Conservation (phyloP, 441 rosid genomes). For the Brassica hybrid region DNA sequence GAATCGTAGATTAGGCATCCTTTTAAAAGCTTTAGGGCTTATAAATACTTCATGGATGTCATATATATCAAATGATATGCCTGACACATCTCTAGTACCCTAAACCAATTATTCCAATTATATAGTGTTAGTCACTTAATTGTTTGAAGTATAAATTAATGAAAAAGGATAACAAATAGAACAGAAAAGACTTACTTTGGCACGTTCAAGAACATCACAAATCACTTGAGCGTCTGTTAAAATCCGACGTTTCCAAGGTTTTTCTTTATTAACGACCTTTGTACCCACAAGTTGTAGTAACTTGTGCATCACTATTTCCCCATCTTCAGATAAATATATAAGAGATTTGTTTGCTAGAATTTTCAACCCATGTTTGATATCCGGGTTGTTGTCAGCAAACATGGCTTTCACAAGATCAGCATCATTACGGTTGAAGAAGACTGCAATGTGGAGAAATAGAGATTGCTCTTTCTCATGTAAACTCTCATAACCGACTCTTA, state of each 20-base stretch:
- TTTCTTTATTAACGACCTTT: background rate
- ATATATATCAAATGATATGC: background rate
- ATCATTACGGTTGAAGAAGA: background rate
- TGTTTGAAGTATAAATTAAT: no score
- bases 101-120: background rate
- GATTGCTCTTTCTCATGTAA: background rate
- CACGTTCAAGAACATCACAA: background rate
- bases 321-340: background rate
- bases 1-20: background rate
- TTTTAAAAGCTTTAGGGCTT: background rate
- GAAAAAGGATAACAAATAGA: no score
- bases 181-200: background rate
- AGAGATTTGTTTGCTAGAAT: background rate
- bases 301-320: background rate
- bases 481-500: background rate
- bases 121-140: no score
- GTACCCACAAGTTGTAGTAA: background rate
- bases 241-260: background rate
- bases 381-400: no score
- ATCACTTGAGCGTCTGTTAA: background rate
- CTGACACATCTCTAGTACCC: background rate
- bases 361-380: background rate
- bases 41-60: background rate
- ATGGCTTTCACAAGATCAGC: background rate
- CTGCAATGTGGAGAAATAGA: background rate